These are phyloP conservation scores for Cinnamomum micranthum DNA, from an alignment of 164 flowering plant species.

Conservation along the genomic window DNA sequence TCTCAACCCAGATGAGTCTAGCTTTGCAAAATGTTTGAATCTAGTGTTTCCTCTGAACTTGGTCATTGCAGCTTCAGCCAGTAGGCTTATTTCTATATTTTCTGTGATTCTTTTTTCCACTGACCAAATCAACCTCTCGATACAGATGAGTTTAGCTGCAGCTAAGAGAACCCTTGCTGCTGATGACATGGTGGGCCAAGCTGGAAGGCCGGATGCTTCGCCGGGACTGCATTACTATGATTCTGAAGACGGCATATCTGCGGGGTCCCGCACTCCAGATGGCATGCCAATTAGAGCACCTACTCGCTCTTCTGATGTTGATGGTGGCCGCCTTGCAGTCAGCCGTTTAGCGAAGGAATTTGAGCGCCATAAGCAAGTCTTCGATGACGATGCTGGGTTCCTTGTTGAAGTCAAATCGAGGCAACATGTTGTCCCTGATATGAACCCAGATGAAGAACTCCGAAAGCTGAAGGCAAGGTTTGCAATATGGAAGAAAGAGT, in stretches of 20 bases:
- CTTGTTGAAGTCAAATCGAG: constrained; percentile 43
- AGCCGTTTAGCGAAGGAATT: constrained; percentile 58
- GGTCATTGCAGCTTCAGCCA: no score
- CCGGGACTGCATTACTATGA: constrained; percentile 46
- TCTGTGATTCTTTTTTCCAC: no score
- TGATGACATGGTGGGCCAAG: constrained; percentile 35
- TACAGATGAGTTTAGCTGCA: constrained; percentile 76
- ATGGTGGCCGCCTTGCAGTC: constrained; percentile 35
- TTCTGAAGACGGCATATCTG: constrained; percentile 54
- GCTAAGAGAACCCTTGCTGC: constrained; percentile 58
- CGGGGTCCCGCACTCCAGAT: constrained; percentile 61
- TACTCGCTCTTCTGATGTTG: constrained; percentile 22
- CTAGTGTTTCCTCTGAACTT: no score
- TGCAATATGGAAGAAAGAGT: constrained; percentile 80
- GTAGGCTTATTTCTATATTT: no score
- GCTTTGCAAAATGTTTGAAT: no score
- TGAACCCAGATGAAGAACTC: constrained; percentile 53
- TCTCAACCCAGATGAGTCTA: no score
- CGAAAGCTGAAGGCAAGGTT: constrained; percentile 58
- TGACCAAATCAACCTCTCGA: neutral
- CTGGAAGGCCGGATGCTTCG: constrained; percentile 42
- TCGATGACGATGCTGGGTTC: constrained; percentile 63
- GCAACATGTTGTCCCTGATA: constrained; percentile 17
- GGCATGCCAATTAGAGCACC: constrained; percentile 39
- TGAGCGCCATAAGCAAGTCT: constrained; percentile 54